Percentiles rank a stretch among this genome's conserved stretches.
Conservation (phyloP, 139 green algal species). For the Zygnema circumcarinatum region DNA sequence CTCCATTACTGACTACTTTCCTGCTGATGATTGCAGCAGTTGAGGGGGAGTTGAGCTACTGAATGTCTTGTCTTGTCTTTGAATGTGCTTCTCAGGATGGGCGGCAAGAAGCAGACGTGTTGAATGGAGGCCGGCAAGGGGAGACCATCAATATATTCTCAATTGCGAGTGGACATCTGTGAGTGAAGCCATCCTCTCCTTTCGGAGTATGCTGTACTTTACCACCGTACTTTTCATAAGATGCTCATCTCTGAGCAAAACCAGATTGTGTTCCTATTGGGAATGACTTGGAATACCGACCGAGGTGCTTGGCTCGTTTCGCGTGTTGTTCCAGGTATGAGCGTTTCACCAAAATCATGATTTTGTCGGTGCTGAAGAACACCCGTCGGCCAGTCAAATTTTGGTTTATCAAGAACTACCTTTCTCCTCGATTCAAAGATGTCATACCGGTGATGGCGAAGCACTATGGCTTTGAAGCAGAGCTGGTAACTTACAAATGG, state of each 20-base stretch:
- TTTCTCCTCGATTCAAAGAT: conserved; percentile 78
- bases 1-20: too few species aligned
- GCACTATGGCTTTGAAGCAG: conserved; percentile 84
- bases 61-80: too few species aligned
- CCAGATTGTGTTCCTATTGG: too few species aligned
- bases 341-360: conserved; percentile 99
- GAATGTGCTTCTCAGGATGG: too few species aligned
- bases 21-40: too few species aligned
- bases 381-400: conserved; percentile 93
- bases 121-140: neutral
- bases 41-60: too few species aligned
- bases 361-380: conserved; percentile 87
- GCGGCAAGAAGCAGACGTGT: neutral
- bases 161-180: conserved; percentile 94
- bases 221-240: too few species aligned
- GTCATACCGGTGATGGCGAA: conserved; percentile 90
- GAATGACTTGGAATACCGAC: too few species aligned
- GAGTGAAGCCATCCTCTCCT: conserved; percentile 67
- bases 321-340: too few species aligned
- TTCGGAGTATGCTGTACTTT: conserved; percentile 91
- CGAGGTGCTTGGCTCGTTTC: too few species aligned
- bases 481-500: conserved; percentile 99
- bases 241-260: too few species aligned
- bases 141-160: conserved; percentile 94
- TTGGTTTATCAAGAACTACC: conserved; percentile 99